phyloP scores from a whole-genome alignment of 192 early-diverging fungal species.

The Glomus cerebriforme region DNA sequence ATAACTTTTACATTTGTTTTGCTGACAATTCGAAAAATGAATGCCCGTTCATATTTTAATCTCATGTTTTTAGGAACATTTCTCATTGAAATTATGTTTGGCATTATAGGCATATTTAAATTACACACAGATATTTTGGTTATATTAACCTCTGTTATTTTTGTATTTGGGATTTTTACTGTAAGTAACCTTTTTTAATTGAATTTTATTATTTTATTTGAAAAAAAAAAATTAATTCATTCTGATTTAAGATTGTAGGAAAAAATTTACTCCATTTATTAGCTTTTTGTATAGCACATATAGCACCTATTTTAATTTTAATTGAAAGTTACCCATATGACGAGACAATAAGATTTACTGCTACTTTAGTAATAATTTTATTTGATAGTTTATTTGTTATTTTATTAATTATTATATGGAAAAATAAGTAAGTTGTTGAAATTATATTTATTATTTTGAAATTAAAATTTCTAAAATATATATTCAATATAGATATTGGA shows the following conservation, averaged over 20 bases:
- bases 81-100: too few relatives aligned
- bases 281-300: neutral
- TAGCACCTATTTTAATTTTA: neutral
- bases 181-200: too few relatives aligned
- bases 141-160: neutral
- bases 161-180: neutral
- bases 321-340: neutral
- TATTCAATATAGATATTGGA: neutral
- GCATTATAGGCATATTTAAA: neutral
- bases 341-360: too few relatives aligned
- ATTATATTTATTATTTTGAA: too few relatives aligned
- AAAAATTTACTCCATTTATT: neutral
- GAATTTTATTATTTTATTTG: too few relatives aligned
- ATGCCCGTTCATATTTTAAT: too few relatives aligned
- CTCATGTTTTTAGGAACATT: too few relatives aligned
- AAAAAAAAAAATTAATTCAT: neutral
- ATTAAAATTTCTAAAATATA: neutral
- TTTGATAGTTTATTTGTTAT: neutral
- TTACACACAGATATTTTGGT: neutral
- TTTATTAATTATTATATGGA: neutral
- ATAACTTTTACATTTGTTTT: too few relatives aligned
- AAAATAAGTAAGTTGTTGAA: neutral
- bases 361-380: neutral
- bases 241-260: neutral
- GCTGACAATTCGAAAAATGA: too few relatives aligned